Conservation (phyloP, 805 yeast species). For the Myxozyma geophila region DNA sequence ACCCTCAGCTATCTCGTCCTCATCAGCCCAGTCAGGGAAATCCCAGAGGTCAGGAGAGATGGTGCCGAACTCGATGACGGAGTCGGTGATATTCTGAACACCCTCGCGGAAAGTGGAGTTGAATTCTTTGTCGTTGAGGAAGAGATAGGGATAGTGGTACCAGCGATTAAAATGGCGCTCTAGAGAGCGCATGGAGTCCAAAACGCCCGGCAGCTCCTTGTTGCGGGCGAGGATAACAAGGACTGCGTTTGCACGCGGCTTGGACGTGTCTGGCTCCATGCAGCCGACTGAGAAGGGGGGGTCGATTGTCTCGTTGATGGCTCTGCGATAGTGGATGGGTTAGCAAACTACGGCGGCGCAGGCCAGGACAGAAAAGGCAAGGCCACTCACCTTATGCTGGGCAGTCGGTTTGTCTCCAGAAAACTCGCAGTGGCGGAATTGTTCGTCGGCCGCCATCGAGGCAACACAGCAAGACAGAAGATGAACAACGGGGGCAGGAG, state of each 20-base stretch:
- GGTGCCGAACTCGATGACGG: constrained; percentile 72
- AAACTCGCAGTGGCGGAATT: constrained; percentile 7
- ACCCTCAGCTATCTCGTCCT: constrained; percentile 56
- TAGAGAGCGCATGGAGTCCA: constrained; percentile 69
- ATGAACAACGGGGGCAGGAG: constrained; percentile 15
- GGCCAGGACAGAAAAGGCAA: constrained; percentile 4
- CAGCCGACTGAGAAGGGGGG: constrained; percentile 63
- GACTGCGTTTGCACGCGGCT: constrained; percentile 77
- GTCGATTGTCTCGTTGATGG: constrained; percentile 43
- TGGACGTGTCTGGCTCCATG: constrained; percentile 49
- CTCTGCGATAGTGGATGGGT: constrained; percentile 9
- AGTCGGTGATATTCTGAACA: constrained; percentile 58
- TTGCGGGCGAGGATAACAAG: constrained; percentile 84
- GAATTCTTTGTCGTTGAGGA: constrained; percentile 81
- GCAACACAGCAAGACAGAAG: constrained; percentile 3
- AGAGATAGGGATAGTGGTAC: constrained; percentile 92
- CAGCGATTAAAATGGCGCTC: constrained; percentile 92
- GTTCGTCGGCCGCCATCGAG: constrained; percentile 11
- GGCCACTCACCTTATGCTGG: constrained; percentile 16
- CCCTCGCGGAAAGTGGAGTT: constrained; percentile 61
- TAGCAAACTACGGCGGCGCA: background rate
- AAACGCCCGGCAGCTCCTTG: constrained; percentile 75
- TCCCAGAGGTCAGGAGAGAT: constrained; percentile 70
- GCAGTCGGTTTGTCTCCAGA: constrained; percentile 10
- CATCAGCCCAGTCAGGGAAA: constrained; percentile 57